Evolutionary conservation across 371 early-diverging fungal genomes (phyloP).

Genomic region (Mortierella sp.): DNA sequence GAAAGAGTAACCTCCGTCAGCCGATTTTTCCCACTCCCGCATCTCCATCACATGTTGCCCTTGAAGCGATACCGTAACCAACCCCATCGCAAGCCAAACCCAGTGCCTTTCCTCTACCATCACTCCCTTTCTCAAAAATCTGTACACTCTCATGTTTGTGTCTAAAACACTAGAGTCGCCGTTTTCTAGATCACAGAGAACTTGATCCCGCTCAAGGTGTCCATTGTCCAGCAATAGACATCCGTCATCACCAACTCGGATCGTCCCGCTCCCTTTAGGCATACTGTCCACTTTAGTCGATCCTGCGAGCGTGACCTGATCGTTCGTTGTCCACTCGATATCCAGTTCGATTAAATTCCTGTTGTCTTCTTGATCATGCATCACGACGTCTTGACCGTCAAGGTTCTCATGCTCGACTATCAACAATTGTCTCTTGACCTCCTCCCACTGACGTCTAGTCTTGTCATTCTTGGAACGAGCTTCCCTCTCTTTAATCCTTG

Average conservation of each 20-base stretch:
- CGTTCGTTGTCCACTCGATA: conserved; percentile 48
- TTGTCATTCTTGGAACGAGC: conserved; percentile 13
- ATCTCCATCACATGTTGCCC: conserved; percentile 25
- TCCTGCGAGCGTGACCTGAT: conserved; percentile 9
- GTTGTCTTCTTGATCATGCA: neutral
- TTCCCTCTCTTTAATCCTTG: conserved; percentile 22
- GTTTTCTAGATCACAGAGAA: conserved; percentile 13
- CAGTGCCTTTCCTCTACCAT: conserved; percentile 48
- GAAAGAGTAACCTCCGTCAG: neutral
- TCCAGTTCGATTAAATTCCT: conserved; percentile 19
- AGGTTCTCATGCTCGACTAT: neutral
- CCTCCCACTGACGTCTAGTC: conserved; percentile 23
- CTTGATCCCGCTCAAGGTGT: conserved; percentile 13
- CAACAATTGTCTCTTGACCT: conserved; percentile 26
- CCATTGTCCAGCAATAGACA: conserved; percentile 42
- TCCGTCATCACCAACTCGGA: conserved; percentile 33
- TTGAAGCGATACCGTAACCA: conserved; percentile 38
- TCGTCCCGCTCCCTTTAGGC: conserved; percentile 20
- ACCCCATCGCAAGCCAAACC: conserved; percentile 44
- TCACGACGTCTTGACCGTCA: neutral
- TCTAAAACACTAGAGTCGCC: conserved; percentile 1
- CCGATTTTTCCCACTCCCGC: neutral
- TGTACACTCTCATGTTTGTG: conserved; percentile 13
- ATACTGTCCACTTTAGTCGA: conserved; percentile 17
- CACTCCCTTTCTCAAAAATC: conserved; percentile 21